Evolutionary conservation across 768 basidiomycete species (phyloP), one percentile per base, ranked within the genome.

Genomic region (Boletellus sp.): DNA sequence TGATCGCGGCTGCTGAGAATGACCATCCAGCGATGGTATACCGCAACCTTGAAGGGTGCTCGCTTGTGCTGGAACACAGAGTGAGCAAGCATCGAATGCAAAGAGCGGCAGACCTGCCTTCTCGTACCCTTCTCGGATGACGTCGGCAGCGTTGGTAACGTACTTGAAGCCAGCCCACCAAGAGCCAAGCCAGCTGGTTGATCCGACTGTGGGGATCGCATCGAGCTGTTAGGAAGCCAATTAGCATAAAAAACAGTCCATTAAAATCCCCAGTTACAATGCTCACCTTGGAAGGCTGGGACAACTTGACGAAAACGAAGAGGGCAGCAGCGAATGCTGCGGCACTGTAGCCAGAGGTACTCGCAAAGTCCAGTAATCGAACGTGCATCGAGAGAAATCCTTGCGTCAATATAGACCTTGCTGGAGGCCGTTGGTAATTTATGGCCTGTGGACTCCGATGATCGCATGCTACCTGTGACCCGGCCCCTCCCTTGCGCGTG

Each of bases 1-100:
- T 66, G 45, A 13, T 61, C 47, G 0, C 52, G 59, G 4, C 62
- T 63, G 16, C 58, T 59, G 0, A 74, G 40, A 16, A 81, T 37
- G 26, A 79, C 68, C 0, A 61, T 48, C 79, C 78, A 80, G n/a
- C 59, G 58, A 10, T 28, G 20, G 3, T 57, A 23, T 2, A 54
- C 49, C 0, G 69, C 50, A 5, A 72, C 51, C 41, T 67, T 73
- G 57, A 73, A 75, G 6, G 65, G 48, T 2, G 50, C 46, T 10
- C 45, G 50, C 22, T 62, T 60, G 51, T 66, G 52, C 70, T 70
- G 22, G 2, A 44, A 43, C 6, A 23, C 37, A 3, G 17, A 50
- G 16, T 26, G 9, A 26, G 26, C 26, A 9, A 26, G 32, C 2
- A 19, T 38, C 24, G 42, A 28, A 11, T 70, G 5, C 1, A 47